Percentiles rank a stretch among this genome's conserved stretches.
Evolutionary conservation across 2,329 filamentous ascomycete genomes (phyloP).

Genomic region (Lachnellula cervina): DNA sequence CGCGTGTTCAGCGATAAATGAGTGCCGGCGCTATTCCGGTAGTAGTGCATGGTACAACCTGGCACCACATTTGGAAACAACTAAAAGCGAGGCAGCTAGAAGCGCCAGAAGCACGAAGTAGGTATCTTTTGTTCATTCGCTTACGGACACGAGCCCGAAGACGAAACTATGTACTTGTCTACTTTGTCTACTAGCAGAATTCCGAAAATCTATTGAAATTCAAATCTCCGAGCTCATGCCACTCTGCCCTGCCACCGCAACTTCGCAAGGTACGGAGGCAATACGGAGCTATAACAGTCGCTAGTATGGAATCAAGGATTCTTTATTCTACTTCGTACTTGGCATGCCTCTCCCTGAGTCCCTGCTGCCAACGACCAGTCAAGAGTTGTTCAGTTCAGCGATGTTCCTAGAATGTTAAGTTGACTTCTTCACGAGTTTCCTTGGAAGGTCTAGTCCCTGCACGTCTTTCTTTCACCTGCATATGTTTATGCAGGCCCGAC

Average conservation of each 20-base stretch:
- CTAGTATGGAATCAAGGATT: neutral
- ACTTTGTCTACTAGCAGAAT: neutral
- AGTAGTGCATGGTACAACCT: neutral
- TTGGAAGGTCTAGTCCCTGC: neutral
- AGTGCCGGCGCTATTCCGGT: neutral
- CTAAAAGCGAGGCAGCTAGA: neutral
- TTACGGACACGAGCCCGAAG: too few relatives aligned
- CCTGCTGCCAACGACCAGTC: too few relatives aligned
- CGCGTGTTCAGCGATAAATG: neutral
- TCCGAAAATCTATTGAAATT: neutral
- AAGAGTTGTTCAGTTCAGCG: too few relatives aligned
- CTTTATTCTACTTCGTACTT: too few relatives aligned
- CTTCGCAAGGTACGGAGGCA: neutral
- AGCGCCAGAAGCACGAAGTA: too few relatives aligned
- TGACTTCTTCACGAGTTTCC: too few relatives aligned
- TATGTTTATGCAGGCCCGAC: neutral
- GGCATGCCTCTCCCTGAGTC: too few relatives aligned
- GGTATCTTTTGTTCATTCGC: neutral
- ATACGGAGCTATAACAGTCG: neutral
- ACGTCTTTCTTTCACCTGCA: neutral
- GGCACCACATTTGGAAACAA: neutral
- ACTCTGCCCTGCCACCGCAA: neutral
- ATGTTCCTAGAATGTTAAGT: too few relatives aligned
- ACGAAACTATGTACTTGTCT: neutral
- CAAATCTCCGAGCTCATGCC: neutral